Conservation (phyloP, 1,139 yeast species). For the Schwanniomyces etchellsii region DNA sequence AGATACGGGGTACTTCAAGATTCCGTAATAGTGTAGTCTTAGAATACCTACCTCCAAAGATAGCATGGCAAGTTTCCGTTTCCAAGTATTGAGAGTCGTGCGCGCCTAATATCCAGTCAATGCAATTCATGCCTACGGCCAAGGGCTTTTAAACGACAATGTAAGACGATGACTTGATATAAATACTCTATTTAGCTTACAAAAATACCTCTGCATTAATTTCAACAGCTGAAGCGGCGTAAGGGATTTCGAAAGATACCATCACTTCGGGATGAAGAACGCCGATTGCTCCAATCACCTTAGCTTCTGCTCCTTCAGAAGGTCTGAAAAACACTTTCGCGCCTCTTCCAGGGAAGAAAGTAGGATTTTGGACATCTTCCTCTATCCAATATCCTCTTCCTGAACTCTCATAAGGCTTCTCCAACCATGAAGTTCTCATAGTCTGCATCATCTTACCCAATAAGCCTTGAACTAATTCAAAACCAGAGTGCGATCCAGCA, state of each 20-base stretch:
- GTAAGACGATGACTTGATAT: too few species aligned
- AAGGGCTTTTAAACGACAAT: too few species aligned
- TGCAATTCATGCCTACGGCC: too few species aligned
- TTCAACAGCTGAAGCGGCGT: slow-evolving; percentile 89
- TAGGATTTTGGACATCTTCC: slow-evolving; percentile 58
- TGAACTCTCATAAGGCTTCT: slow-evolving; percentile 43
- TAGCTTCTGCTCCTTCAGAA: slow-evolving; percentile 48
- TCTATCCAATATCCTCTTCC: slow-evolving; percentile 84
- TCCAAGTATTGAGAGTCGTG: too few species aligned
- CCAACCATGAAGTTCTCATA: slow-evolving; percentile 82
- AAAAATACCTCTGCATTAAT: slow-evolving; percentile 78
- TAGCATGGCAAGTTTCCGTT: too few species aligned
- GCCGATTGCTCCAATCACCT: slow-evolving; percentile 79
- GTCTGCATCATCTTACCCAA: slow-evolving; percentile 96
- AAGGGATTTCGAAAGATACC: slow-evolving; percentile 82
- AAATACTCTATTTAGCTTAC: slow-evolving; percentile 10
- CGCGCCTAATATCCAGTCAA: too few species aligned
- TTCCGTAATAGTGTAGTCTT: neutral
- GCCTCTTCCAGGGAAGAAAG: slow-evolving; percentile 97
- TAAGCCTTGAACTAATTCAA: slow-evolving; percentile 90
- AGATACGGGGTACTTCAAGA: neutral
- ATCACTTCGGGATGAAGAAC: slow-evolving; percentile 95
- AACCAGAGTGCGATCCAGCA: slow-evolving; percentile 94
- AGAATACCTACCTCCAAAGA: too few species aligned
- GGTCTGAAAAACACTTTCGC: slow-evolving; percentile 77